A percentile compares a stretch with the other conserved stretches of the same genome.
phyloP scores from a whole-genome alignment of 225 moss, liverwort and hornwort species.

The Marchantia polymorpha region DNA sequence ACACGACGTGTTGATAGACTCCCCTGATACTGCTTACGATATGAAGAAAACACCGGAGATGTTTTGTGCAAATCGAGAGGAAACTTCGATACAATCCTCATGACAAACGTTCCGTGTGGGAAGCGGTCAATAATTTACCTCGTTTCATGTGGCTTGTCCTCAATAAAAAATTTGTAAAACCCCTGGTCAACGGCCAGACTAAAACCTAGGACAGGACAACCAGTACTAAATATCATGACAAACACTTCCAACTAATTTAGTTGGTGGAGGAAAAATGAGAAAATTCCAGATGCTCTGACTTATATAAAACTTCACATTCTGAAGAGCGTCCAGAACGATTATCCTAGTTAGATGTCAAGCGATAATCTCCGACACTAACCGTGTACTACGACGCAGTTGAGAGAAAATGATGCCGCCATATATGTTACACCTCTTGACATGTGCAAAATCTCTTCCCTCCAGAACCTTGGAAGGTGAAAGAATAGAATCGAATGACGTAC shows the following conservation, averaged over 20 bases:
- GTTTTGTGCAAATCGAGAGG: too few relatives aligned
- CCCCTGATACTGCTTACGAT: too few relatives aligned
- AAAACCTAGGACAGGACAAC: not conserved
- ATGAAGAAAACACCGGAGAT: too few relatives aligned
- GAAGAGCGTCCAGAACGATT: not conserved
- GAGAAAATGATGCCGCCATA: slow-evolving; percentile 18
- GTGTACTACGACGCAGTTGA: not conserved
- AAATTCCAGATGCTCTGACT: not conserved
- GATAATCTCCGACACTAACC: not conserved
- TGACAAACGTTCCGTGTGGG: too few relatives aligned
- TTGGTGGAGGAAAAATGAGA: not conserved
- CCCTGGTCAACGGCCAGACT: not conserved
- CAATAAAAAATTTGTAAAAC: not conserved
- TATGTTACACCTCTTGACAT: slow-evolving; percentile 27
- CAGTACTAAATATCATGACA: not conserved
- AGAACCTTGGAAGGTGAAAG: slow-evolving; percentile 7
- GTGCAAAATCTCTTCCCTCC: slow-evolving; percentile 23
- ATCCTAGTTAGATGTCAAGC: not conserved
- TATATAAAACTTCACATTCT: not conserved
- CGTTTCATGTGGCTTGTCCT: not conserved
- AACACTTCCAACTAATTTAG: not conserved
- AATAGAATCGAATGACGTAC: not conserved
- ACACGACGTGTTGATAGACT: too few relatives aligned
- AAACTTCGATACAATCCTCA: too few relatives aligned
- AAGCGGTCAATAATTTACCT: too few relatives aligned